phyloP scores from a whole-genome alignment of 2,329 filamentous ascomycete species.

The Hypoxylon sp. region DNA sequence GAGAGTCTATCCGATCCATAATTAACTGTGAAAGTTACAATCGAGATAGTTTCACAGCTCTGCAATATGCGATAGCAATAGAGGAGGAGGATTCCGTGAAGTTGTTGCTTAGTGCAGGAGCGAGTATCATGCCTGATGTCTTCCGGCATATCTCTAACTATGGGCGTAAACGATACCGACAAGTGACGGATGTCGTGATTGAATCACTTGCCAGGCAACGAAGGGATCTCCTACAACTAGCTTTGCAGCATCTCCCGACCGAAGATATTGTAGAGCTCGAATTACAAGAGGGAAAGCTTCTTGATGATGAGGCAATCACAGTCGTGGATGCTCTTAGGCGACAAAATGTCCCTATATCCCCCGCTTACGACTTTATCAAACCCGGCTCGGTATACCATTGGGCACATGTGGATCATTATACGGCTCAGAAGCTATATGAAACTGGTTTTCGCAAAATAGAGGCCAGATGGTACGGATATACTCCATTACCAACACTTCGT shows the following conservation, averaged over 20 bases:
- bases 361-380: background rate
- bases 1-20: slow-evolving; percentile 7
- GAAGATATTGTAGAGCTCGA: background rate
- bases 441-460: slow-evolving; percentile 7
- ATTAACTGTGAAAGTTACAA: background rate
- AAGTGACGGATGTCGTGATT: background rate
- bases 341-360: background rate
- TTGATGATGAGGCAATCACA: slow-evolving; percentile 17
- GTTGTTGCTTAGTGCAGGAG: background rate
- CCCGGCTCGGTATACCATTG: slow-evolving; percentile 13
- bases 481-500: background rate
- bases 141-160: too few relatives aligned
- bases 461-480: background rate
- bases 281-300: slow-evolving; percentile 8
- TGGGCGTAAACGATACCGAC: too few relatives aligned
- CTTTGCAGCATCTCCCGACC: slow-evolving; percentile 8
- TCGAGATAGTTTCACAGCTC: background rate
- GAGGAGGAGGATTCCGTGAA: background rate
- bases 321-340: slow-evolving; percentile 13
- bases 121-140: too few relatives aligned
- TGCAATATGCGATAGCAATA: background rate
- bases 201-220: slow-evolving; percentile 7
- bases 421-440: slow-evolving; percentile 13
- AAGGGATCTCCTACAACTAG: slow-evolving; percentile 1
- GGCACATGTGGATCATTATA: background rate